Evolutionary conservation across 352 stramenopile genomes (phyloP), one percentile per base, ranked within the genome.

Genomic region (Globisporangium nodosum): DNA sequence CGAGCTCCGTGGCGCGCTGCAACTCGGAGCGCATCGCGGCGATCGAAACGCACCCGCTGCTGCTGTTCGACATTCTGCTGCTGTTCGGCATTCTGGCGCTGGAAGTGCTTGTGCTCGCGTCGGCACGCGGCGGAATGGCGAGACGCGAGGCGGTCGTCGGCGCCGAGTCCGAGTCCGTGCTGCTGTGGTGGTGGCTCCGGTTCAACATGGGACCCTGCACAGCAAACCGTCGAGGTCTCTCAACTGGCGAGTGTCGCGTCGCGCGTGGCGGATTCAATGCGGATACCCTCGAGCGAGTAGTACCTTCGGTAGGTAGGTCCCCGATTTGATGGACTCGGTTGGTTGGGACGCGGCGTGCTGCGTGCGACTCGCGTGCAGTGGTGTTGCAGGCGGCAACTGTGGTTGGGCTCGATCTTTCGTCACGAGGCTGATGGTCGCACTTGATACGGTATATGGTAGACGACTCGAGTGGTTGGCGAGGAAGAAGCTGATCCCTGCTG

Each of bases 151-250:
- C 5, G 16, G 30, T 21, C 52, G 52, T 58, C 52, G 40, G 18
- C 11, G 40, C 40, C 13, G 39, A 43, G 39, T 27, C 1, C 24
- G 16, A 16, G 39, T 16, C 11, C 16, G 39, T 2, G 39, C 11
- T 43, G 12, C 16, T 11, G 11, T 18, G 39, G 2, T 43, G 11
- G 39, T 43, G 39, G 39, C 39, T 11, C 39, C 16, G 39, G 39
- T 43, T 43, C 39, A 43, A 43, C 39, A 43, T 43, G 39, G 39
- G 39, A 43, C 39, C 1, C 39, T 11, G 39, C 39, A 16, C 3
- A 12, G 49, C 49, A 39, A 40, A n/a, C 49, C 27, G 30, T 53
- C 27, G 49, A 53, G 30, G 39, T 43, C 39, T 43, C 39, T 43
- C 39, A 9, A 42, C 31, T 45, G 12, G 46, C 21, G 30, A n/a